Evolutionary conservation across 2,329 filamentous ascomycete genomes (phyloP), one percentile per base, ranked within the genome.

Genomic region (Colletotrichum higginsianum): DNA sequence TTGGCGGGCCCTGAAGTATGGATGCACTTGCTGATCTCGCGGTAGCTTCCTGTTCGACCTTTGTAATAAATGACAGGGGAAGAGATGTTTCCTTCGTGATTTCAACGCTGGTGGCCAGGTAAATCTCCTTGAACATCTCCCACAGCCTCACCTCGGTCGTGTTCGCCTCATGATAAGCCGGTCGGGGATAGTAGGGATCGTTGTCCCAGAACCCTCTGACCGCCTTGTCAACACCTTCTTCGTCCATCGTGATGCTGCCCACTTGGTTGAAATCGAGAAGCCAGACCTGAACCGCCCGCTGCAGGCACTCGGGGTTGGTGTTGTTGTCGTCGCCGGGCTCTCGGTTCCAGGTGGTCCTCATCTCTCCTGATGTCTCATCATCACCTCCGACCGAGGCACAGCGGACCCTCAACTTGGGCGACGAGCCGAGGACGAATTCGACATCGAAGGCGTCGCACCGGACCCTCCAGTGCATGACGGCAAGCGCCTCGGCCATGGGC

Each of bases 381-480:
- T 16, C 15, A 46, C 11, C 18, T 26, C 50, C 50, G 5, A 8
- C 4, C 9, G 1, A 21, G 12, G 6, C 47, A 26, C 11, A 15
- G 11, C 47, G 38, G 16, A 7, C 26, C 12, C 21, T 58, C 21
- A 16, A 18, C n/a, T 11, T 58, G 16, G 53, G n/a, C 6, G 75
- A 73, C 49, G 75, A 75, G 0, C 78, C 79, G 16, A 53, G 50
- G 5, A 53, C 50, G 6, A 53, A 53, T 4, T 53, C 50, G 26
- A 53, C 50, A n/a, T 53, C 50, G 16, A 11, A 53, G 0, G 75
- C 80, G 30, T 82, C 79, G 0, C 73, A 76, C 12, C 60, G 71
- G 0, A 79, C 80, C 0, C 30, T 75, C 79, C 79, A 82, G 53
- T 82, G 80, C 74, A 82, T 75, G 1, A 79, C 50, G 0, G 79